Percentiles rank a stretch among this genome's conserved stretches.
These are phyloP conservation scores for Solanum raphanifolium DNA, from an alignment of 257 asterid species.

Conservation along the genomic window DNA sequence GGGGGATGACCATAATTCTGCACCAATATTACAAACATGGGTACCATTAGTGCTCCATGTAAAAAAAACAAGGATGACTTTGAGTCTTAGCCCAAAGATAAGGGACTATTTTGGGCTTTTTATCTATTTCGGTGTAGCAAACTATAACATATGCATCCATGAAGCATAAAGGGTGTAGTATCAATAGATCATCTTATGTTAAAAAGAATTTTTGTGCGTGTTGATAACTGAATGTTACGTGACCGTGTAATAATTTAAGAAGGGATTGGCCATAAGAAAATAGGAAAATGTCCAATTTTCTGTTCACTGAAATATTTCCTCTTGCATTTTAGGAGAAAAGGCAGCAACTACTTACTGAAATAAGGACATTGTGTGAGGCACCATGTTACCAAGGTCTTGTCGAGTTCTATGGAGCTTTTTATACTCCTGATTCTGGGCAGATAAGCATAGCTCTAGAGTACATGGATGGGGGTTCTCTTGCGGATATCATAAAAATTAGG, in stretches of 20 bases:
- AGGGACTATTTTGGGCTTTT: not conserved
- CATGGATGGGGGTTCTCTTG: slow-evolving; percentile 97
- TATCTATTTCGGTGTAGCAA: not conserved
- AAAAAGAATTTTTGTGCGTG: not conserved
- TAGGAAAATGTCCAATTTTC: not conserved
- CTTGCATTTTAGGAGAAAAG: slow-evolving; percentile 72
- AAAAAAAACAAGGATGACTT: not conserved
- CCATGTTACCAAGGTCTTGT: slow-evolving; percentile 90
- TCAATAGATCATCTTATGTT: not conserved
- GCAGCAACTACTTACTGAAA: slow-evolving; percentile 95
- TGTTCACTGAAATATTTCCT: slow-evolving; percentile 3
- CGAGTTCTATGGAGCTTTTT: slow-evolving; percentile 91
- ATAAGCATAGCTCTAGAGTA: slow-evolving; percentile 95
- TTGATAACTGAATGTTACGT: not conserved
- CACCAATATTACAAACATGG: not conserved
- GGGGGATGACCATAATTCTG: not conserved
- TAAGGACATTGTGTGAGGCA: slow-evolving; percentile 88
- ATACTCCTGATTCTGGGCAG: slow-evolving; percentile 96
- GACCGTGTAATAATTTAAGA: not conserved
- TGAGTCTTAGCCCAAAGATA: not conserved
- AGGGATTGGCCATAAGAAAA: not conserved
- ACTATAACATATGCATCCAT: not conserved
- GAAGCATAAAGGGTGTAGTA: not conserved
- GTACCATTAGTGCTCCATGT: not conserved
- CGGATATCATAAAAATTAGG: slow-evolving; percentile 59